These are phyloP conservation scores for Capillidium heterosporum DNA, from an alignment of 371 early-diverging fungal genomes.

Conservation along the genomic window DNA sequence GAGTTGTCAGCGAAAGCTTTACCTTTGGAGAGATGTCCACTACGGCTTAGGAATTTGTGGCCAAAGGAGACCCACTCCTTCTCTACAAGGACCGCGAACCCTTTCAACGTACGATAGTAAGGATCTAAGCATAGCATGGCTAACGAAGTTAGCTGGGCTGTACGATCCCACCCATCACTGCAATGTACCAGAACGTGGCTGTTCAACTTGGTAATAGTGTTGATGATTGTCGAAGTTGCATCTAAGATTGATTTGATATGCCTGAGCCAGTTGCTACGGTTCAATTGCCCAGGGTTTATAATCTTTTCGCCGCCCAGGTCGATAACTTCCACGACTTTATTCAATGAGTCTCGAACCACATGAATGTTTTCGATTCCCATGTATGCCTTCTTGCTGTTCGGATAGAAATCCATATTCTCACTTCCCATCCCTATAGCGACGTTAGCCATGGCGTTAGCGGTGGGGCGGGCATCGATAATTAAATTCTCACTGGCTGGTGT, in stretches of 20 bases:
- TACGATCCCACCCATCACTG: slow-evolving; percentile 98
- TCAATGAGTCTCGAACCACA: slow-evolving; percentile 79
- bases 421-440: slow-evolving; percentile 88
- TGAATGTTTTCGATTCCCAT: slow-evolving; percentile 95
- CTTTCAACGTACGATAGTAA: slow-evolving; percentile 79
- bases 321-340: slow-evolving; percentile 64
- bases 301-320: slow-evolving; percentile 15
- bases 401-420: slow-evolving; percentile 84
- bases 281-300: slow-evolving; percentile 27
- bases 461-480: slow-evolving; percentile 88
- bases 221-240: slow-evolving; percentile 62
- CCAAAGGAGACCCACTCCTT: slow-evolving; percentile 96
- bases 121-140: slow-evolving; percentile 86
- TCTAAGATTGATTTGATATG: slow-evolving; percentile 70
- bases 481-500: slow-evolving; percentile 34
- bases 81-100: slow-evolving; percentile 77
- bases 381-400: slow-evolving; percentile 62
- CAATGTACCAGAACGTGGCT: slow-evolving; percentile 91
- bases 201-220: slow-evolving; percentile 48
- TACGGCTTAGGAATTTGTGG: slow-evolving; percentile 82
- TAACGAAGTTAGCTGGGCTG: slow-evolving; percentile 78
- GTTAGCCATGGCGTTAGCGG: slow-evolving; percentile 85
- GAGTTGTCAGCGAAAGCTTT: slow-evolving; percentile 38
- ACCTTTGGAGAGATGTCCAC: slow-evolving; percentile 70
- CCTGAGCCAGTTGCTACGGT: slow-evolving; percentile 68